These are phyloP conservation scores for Petasospora rhodanensis DNA, from an alignment of 1,139 yeast genomes.

Conservation along the genomic window DNA sequence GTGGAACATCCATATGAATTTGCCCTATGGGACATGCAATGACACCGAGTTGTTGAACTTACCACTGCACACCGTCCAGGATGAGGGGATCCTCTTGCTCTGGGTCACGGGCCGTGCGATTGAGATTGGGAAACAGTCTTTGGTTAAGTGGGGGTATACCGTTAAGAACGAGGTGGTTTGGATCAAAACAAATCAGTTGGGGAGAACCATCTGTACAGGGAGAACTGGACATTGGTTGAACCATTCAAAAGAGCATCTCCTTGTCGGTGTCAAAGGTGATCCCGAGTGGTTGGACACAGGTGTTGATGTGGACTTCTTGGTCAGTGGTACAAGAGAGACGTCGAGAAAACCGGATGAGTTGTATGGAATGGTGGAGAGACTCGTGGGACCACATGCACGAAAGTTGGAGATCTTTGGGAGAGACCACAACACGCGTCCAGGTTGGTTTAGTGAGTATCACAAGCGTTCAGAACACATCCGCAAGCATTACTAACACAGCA, in stretches of 20 bases:
- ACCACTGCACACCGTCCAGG: constrained; percentile 66
- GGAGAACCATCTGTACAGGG: constrained; percentile 89
- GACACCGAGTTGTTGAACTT: constrained; percentile 66
- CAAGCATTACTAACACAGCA: not conserved
- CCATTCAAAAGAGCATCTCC: constrained; percentile 87
- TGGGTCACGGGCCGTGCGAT: constrained; percentile 97
- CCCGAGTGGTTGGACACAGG: constrained; percentile 68
- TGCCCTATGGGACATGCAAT: constrained; percentile 74
- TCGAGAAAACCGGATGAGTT: constrained; percentile 87
- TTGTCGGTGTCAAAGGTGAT: constrained; percentile 79
- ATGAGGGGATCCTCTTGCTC: constrained; percentile 74
- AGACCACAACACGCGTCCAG: constrained; percentile 77
- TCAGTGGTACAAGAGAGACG: constrained; percentile 82
- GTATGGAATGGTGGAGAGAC: constrained; percentile 79
- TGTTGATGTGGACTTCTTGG: constrained; percentile 71
- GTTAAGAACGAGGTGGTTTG: constrained; percentile 80
- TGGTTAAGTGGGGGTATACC: constrained; percentile 76
- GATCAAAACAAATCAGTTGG: constrained; percentile 85
- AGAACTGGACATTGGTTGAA: constrained; percentile 96
- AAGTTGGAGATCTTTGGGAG: constrained; percentile 89
- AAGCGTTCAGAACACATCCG: constrained; percentile 12
- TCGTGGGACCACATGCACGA: constrained; percentile 71
- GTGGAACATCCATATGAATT: constrained; percentile 81
- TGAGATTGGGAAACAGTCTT: constrained; percentile 77
- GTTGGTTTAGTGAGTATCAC: constrained; percentile 57